Base-by-base conservation (phyloP, 345 rosid genomes). In the Streptanthus diversifolius region DNA sequence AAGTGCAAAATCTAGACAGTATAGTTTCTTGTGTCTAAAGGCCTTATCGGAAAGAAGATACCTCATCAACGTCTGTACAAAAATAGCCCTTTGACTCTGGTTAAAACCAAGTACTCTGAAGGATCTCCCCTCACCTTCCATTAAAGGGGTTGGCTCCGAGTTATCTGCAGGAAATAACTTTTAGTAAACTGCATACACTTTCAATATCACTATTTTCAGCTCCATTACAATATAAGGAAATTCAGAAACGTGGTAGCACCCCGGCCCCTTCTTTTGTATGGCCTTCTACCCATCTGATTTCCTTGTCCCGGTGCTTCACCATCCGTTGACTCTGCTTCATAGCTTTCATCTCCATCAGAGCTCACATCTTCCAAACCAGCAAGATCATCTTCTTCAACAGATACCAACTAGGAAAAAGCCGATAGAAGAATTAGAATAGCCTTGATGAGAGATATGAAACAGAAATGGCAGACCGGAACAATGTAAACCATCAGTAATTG, bases 61-160 rank as follows among this genome's bases (percentile, higher is more conserved):
- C 99, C 99, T 90, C 98, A 92, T 90, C 81, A 95, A 70, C 41
- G 90, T 82, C 80, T 95, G 96, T 8, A 92, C 95, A 83, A 95
- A 95, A 12, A 89, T 85, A 61, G 97, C 97, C 83, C 99, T 90
- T 84, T 92, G 97, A 72, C 81, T 92, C 75, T 90, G 97, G 78
- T 84, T 90, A 82, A 92, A 95, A 53, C 99, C 98, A 56, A 95
- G 73, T 22, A 95, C 98, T 80, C 92, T 85, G 71, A 95, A 92
- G 39, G 99, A 87, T 73, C 87, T 86, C 49, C 99, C 98, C 79
- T 92, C 99, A 47, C 99, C 99, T 84, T 95, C 99, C 99, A 95
- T 95, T 74, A 95, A 79, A 69, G 99, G 98, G 82, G 79, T 63
- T 29, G 96, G 91, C 63, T 92, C 96, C 43, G 76, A 58, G 80